Percentiles rank a stretch among this genome's conserved stretches.
Evolutionary conservation across 495 filamentous ascomycete species (phyloP).

Genomic region (Daldinia loculata): DNA sequence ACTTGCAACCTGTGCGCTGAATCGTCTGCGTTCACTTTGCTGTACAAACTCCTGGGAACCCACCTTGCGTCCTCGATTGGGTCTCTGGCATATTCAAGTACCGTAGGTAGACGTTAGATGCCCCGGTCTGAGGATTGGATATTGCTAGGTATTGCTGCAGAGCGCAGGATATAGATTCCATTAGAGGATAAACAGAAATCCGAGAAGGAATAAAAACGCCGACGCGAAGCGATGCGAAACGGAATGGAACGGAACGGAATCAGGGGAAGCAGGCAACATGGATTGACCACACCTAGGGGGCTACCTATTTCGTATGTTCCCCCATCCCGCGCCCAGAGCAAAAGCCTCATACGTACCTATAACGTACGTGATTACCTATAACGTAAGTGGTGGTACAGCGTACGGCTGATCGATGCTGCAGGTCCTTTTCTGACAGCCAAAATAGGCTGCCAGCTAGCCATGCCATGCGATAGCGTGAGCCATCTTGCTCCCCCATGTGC

Average conservation of each 20-base stretch:
- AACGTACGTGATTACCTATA: neutral
- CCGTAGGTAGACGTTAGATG: neutral
- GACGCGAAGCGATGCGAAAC: slow-evolving; percentile 26
- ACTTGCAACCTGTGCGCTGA: neutral
- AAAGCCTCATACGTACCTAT: slow-evolving; percentile 20
- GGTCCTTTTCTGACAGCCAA: slow-evolving; percentile 18
- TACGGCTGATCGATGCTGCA: slow-evolving; percentile 34
- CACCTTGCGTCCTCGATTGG: neutral
- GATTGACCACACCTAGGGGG: slow-evolving; percentile 2
- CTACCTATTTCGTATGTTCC: slow-evolving; percentile 6
- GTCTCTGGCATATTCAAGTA: neutral
- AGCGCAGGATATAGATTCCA: slow-evolving; percentile 6
- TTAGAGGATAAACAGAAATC: neutral
- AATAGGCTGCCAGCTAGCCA: slow-evolving; percentile 8
- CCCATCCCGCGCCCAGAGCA: slow-evolving; percentile 15
- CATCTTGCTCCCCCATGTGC: slow-evolving; percentile 9
- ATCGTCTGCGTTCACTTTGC: neutral
- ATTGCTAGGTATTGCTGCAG: neutral
- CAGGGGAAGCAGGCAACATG: neutral
- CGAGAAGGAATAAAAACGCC: slow-evolving; percentile 15
- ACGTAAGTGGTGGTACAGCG: neutral
- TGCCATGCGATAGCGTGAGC: slow-evolving; percentile 24
- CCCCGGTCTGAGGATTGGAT: neutral
- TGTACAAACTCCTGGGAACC: slow-evolving; percentile 3
- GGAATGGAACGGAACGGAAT: slow-evolving; percentile 1